Evolutionary conservation across 2,329 filamentous ascomycete genomes (phyloP).

Genomic region (Alternaria sp.): DNA sequence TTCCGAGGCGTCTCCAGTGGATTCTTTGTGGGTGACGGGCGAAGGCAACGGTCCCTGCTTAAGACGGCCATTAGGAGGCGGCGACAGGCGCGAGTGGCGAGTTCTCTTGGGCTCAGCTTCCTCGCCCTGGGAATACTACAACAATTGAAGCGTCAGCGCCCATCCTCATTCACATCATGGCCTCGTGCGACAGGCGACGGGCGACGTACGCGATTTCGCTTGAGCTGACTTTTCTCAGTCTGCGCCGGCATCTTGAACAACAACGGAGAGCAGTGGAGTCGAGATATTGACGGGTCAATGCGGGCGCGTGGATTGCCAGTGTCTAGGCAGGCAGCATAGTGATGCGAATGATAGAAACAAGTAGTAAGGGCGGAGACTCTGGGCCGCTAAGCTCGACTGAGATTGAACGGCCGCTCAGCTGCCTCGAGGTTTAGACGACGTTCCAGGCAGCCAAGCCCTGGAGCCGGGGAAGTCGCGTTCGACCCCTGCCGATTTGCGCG

Average conservation of each 20-base stretch:
- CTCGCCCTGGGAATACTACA: slow-evolving; percentile 72
- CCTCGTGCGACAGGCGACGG: not conserved
- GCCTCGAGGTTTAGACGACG: slow-evolving; percentile 22
- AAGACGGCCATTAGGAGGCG: slow-evolving; percentile 60
- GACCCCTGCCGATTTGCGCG: slow-evolving; percentile 1
- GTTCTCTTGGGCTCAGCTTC: slow-evolving; percentile 79
- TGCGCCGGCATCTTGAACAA: slow-evolving; percentile 62
- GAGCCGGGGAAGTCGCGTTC: slow-evolving; percentile 9
- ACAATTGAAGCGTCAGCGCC: slow-evolving; percentile 30
- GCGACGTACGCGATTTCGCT: slow-evolving; percentile 75
- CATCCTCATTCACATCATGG: not conserved
- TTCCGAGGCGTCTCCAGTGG: slow-evolving; percentile 63
- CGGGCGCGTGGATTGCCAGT: slow-evolving; percentile 26
- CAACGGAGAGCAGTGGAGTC: slow-evolving; percentile 18
- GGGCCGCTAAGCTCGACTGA: slow-evolving; percentile 26
- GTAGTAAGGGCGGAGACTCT: slow-evolving; percentile 19
- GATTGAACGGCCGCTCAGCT: slow-evolving; percentile 14
- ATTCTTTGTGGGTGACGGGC: slow-evolving; percentile 75
- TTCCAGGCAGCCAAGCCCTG: slow-evolving; percentile 29
- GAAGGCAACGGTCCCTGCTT: slow-evolving; percentile 73
- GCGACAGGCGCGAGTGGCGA: slow-evolving; percentile 72
- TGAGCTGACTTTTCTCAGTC: slow-evolving; percentile 81
- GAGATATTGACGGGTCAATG: slow-evolving; percentile 30
- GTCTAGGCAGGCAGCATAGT: slow-evolving; percentile 32
- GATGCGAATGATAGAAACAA: slow-evolving; percentile 23